Base-by-base conservation (phyloP, 768 basidiomycete genomes). In the Termitomyces sp. region DNA sequence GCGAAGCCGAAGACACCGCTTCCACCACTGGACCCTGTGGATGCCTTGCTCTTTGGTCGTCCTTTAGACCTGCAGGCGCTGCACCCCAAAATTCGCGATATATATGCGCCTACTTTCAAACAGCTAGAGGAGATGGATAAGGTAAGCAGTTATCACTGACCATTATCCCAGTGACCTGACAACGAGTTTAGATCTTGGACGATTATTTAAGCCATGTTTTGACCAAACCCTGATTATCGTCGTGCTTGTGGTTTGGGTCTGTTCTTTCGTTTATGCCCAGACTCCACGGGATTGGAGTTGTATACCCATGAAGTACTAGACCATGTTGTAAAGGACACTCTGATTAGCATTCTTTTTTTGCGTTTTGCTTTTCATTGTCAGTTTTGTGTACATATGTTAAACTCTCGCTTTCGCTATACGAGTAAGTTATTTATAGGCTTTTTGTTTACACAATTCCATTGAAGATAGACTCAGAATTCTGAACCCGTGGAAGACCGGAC, bases 121-220 rank as follows among this genome's bases (percentile, higher is more conserved):
- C 81, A 86, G 58, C 64, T 93, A 59, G 88, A 91, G 45, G 89
- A 90, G 51, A 83, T 89, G 76, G 91, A 93, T 68, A 82, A 85
- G 81, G 91, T 88, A 51, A 25, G 52, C 38, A 10, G 13, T n/a
- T 33, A 10, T 40, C 41, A 18, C 11, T 27, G 11, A 27, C 11
- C 16, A 10, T 18, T 43, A 18, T 18, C 16, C 12, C 3, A 7
- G 3, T 42, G 35, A 35, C 20, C 56, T 58, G 39, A 57, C 38
- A n/a, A 7, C 22, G 29, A 27, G 31, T 33, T 6, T 16, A 60
- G 60, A 55, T 57, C 15, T 40, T 60, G 50, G 60, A 60, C 32
- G 60, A 60, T 47, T 63, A 61, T 22, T 52, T 63, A 42, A 42
- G 45, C 42, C 57, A 57, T 50, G 52, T 46, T 13, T 44, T 53